Evolutionary conservation across 2,329 filamentous ascomycete genomes (phyloP).

Genomic region (Pseudohalonectria lignicola): DNA sequence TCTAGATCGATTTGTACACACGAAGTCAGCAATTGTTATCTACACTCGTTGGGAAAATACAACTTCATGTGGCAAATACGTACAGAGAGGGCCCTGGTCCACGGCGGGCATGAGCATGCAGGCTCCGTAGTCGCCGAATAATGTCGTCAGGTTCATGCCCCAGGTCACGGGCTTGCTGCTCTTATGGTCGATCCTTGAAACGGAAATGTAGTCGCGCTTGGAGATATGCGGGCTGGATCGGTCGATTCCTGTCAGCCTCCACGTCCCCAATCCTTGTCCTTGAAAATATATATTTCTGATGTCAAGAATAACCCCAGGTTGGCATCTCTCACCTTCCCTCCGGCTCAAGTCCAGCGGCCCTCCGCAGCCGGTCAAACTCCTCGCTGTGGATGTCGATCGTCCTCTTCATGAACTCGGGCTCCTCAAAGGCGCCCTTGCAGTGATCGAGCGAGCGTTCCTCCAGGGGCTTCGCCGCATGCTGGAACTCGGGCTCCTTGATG

Average conservation of each 20-base stretch:
- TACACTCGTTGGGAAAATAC: too few relatives aligned
- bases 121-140: slow-evolving; percentile 24
- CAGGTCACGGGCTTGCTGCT: slow-evolving; percentile 17
- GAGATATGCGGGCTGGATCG: slow-evolving; percentile 8
- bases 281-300: too few relatives aligned
- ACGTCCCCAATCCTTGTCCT: too few relatives aligned
- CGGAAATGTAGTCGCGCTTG: slow-evolving; percentile 17
- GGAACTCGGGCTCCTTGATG: slow-evolving; percentile 11
- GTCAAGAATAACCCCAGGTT: too few relatives aligned
- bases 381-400: slow-evolving; percentile 16
- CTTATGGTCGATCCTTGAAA: slow-evolving; percentile 18
- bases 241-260: too few relatives aligned
- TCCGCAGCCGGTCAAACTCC: slow-evolving; percentile 14
- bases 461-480: slow-evolving; percentile 11
- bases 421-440: slow-evolving; percentile 13
- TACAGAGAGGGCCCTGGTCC: slow-evolving; percentile 35
- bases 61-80: too few relatives aligned
- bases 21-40: neutral
- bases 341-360: slow-evolving; percentile 11
- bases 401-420: slow-evolving; percentile 15
- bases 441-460: slow-evolving; percentile 17
- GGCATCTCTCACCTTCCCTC: slow-evolving; percentile 4
- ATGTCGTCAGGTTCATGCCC: slow-evolving; percentile 16
- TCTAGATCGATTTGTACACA: slow-evolving; percentile 15
- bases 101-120: slow-evolving; percentile 35